A percentile compares a stretch with the other conserved stretches of the same genome.
These are phyloP conservation scores for Fomitiporia mediterranea DNA, from an alignment of 1,284 basidiomycete species.

Conservation along the genomic window DNA sequence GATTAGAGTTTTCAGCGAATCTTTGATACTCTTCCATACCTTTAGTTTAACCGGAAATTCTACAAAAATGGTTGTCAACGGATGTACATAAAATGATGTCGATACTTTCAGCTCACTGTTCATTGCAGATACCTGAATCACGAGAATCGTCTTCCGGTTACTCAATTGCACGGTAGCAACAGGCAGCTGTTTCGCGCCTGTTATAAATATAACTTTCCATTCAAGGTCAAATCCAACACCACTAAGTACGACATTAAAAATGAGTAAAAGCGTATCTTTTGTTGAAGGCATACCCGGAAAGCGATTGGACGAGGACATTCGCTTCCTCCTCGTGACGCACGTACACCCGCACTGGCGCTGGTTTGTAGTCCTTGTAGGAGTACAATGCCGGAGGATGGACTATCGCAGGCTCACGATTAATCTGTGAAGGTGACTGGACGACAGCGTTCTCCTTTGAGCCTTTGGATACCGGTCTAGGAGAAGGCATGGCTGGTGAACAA, in stretches of 20 bases:
- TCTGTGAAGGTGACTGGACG: background rate
- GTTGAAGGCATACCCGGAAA: conserved; percentile 36
- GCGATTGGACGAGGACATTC: conserved; percentile 34
- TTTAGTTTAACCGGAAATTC: conserved; percentile 6
- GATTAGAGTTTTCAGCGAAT: too few species aligned
- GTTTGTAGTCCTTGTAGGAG: conserved; percentile 37
- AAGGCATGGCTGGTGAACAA: background rate
- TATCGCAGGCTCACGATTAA: background rate
- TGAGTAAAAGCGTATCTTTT: too few species aligned
- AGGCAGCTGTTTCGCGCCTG: conserved; percentile 31
- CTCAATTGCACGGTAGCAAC: conserved; percentile 53
- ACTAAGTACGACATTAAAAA: too few species aligned
- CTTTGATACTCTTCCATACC: background rate
- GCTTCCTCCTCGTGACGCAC: conserved; percentile 39
- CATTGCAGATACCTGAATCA: conserved; percentile 57
- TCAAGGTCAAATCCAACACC: conserved; percentile 60
- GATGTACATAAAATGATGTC: background rate
- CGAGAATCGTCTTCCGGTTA: conserved; percentile 42
- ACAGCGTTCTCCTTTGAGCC: background rate
- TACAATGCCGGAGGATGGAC: conserved; percentile 26
- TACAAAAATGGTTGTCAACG: background rate
- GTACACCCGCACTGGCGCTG: conserved; percentile 38
- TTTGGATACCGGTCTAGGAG: background rate
- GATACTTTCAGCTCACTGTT: conserved; percentile 32
- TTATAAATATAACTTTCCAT: conserved; percentile 44